These are phyloP conservation scores for Sequoia sempervirens DNA, from an alignment of 75 land plant genomes.

Conservation along the genomic window DNA sequence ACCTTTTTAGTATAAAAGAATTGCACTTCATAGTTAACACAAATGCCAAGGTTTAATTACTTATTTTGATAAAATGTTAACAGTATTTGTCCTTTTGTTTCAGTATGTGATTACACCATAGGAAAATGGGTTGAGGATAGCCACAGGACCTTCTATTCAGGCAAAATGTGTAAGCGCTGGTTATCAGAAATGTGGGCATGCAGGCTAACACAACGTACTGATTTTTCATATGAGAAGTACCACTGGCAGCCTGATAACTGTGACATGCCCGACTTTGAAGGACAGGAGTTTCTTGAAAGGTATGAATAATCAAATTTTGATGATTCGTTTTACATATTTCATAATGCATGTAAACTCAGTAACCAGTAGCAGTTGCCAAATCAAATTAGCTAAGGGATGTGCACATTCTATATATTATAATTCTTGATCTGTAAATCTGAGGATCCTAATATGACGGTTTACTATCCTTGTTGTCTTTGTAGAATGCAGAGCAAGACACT, in stretches of 20 bases:
- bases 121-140: constrained; percentile 80
- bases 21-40: background rate
- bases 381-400: background rate
- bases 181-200: constrained; percentile 87
- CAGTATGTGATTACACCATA: constrained; percentile 67
- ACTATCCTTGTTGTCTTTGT: constrained; percentile 10
- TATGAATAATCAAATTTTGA: constrained; percentile 5
- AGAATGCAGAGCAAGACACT: constrained; percentile 82
- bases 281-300: constrained; percentile 54
- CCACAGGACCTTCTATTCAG: constrained; percentile 64
- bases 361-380: too few relatives aligned
- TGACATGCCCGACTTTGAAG: constrained; percentile 63
- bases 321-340: background rate
- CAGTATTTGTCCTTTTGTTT: constrained; percentile 3
- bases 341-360: background rate
- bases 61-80: background rate
- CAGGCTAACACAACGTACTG: constrained; percentile 59
- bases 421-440: background rate
- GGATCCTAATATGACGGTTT: background rate
- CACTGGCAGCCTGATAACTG: constrained; percentile 86
- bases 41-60: background rate
- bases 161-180: constrained; percentile 70
- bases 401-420: background rate
- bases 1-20: background rate
- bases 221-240: constrained; percentile 63